phyloP scores from a whole-genome alignment of 805 yeast genomes.

The Lipomyces spencermartinsiae region DNA sequence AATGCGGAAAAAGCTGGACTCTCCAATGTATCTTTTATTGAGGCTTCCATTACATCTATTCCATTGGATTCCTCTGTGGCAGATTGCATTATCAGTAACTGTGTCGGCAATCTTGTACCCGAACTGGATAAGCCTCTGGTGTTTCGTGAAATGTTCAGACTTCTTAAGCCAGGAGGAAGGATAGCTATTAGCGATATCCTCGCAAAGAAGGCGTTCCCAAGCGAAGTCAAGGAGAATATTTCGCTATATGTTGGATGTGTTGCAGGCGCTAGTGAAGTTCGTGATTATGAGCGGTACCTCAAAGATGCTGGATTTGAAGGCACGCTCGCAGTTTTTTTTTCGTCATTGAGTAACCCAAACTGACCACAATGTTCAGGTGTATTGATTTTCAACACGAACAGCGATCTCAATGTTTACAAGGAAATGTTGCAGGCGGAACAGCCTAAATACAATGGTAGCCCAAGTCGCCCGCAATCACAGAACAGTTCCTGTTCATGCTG shows the following conservation, averaged over 20 bases:
- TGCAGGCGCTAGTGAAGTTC: slow-evolving; percentile 13
- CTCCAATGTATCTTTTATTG: slow-evolving; percentile 7
- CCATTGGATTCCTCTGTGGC: slow-evolving; percentile 3
- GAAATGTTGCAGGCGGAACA: not conserved
- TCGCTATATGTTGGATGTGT: slow-evolving; percentile 8
- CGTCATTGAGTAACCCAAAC: not conserved
- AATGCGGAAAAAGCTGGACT: slow-evolving; percentile 7
- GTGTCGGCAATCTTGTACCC: slow-evolving; percentile 12
- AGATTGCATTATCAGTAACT: slow-evolving; percentile 12
- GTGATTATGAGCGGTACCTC: slow-evolving; percentile 7
- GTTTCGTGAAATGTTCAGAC: not conserved
- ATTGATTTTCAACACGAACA: slow-evolving; percentile 1
- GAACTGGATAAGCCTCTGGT: slow-evolving; percentile 8
- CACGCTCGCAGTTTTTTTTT: not conserved
- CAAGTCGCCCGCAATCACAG: no score
- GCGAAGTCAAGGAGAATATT: not conserved
- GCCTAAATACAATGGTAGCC: no score
- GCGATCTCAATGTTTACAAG: slow-evolving; percentile 8
- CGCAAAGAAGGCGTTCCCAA: slow-evolving; percentile 11
- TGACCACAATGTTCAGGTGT: slow-evolving; percentile 12
- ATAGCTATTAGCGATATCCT: slow-evolving; percentile 11
- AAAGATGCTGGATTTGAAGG: slow-evolving; percentile 5
- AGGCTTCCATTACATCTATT: slow-evolving; percentile 11
- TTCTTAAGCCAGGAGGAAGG: slow-evolving; percentile 10
- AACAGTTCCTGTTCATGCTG: no score